Percentiles rank a stretch among this genome's conserved stretches.
Conservation (phyloP, 2,329 filamentous ascomycete species). For the Verticillium isaacii region DNA sequence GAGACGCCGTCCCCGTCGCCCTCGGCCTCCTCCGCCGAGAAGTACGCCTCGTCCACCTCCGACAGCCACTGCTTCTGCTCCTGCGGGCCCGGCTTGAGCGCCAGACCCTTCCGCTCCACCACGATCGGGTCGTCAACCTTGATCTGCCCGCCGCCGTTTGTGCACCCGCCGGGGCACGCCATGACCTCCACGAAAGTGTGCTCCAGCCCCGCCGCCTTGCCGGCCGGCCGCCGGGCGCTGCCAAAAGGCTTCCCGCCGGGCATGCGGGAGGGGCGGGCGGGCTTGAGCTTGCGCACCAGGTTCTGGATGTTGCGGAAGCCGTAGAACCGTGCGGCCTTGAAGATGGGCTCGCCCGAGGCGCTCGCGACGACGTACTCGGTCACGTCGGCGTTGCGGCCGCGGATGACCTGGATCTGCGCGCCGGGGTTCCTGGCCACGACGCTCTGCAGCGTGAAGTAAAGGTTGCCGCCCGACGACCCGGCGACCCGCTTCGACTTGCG, state of each 20-base stretch:
- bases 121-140: slow-evolving; percentile 76
- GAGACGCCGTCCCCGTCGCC: slow-evolving; percentile 15
- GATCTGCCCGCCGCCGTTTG: slow-evolving; percentile 94
- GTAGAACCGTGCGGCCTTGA: slow-evolving; percentile 87
- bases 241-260: slow-evolving; percentile 66
- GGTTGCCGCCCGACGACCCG: slow-evolving; percentile 83
- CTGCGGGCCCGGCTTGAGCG: slow-evolving; percentile 59
- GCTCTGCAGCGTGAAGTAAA: slow-evolving; percentile 77
- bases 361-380: slow-evolving; percentile 73
- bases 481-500: slow-evolving; percentile 48
- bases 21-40: slow-evolving; percentile 62
- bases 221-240: slow-evolving; percentile 47
- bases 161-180: slow-evolving; percentile 98
- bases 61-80: slow-evolving; percentile 85
- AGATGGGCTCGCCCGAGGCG: slow-evolving; percentile 51
- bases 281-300: slow-evolving; percentile 86
- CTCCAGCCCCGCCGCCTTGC: slow-evolving; percentile 51
- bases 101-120: slow-evolving; percentile 39
- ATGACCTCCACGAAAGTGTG: slow-evolving; percentile 97
- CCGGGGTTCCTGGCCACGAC: slow-evolving; percentile 67
- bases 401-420: slow-evolving; percentile 63
- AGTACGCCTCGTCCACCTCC: slow-evolving; percentile 85
- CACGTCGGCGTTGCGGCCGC: slow-evolving; percentile 87
- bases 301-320: slow-evolving; percentile 99
- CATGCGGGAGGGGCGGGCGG: slow-evolving; percentile 70